Base-by-base conservation (phyloP, 441 rosid genomes). In the Hura crepitans region DNA sequence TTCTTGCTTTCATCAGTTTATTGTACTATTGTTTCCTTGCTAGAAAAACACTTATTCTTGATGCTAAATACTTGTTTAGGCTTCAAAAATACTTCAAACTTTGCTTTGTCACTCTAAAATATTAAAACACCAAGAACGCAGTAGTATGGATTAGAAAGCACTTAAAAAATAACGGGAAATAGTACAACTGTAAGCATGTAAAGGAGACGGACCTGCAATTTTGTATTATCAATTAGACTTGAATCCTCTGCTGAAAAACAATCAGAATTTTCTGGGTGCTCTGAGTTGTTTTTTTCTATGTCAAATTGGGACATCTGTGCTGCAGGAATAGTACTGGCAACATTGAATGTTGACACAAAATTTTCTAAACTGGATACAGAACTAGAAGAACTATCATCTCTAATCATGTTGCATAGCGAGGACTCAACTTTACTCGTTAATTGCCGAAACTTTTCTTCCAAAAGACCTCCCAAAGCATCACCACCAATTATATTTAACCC, bases 391-490 rank as follows among this genome's bases (percentile, higher is more conserved):
- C 31, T 74, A 67, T 79, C 84, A 53, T 87, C 89, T 76, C 71
- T 75, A 75, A 86, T 77, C 72, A 75, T 74, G 72, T 85, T 75
- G 75, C 83, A 81, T 27, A 78, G 65, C 65, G 92, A 80, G 64
- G 86, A 81, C 76, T 92, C 91, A 15, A 90, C 69, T 82, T 84
- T 87, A 68, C 81, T 72, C 27, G 94, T 76, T 75, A 90, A 72
- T 78, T 95, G 98, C 69, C 74, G 79, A 50, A 92, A 85, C 82
- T 95, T 95, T 69, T 88, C 84, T 51, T 88, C 97, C 89, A 95
- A 73, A 75, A 95, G 86, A 77, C 71, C 62, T 66, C 88, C 86
- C 75, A 87, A 71, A 69, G 88, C 79, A 78, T 86, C 90, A 62
- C 85, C 74, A 35, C 79, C 84, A 25, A 86, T 81, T 27, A 73